A percentile compares a stretch with the other conserved stretches of the same genome.
Evolutionary conservation across 2,329 filamentous ascomycete species (phyloP).

Genomic region (Lasiodiplodia citricola): DNA sequence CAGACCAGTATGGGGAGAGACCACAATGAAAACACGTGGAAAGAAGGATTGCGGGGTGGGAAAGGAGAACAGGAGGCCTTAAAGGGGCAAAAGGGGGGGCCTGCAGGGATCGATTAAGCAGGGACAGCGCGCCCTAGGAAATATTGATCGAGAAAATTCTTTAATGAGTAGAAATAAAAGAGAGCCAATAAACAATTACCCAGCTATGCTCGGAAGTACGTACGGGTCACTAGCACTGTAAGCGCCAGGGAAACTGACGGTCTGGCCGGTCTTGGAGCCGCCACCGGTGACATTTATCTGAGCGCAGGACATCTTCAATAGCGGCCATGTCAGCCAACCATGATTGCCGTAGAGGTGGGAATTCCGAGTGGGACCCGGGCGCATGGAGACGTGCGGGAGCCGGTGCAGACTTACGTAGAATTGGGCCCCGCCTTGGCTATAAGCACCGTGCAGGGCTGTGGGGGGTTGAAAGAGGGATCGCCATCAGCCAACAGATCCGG

Average conservation of each 20-base stretch:
- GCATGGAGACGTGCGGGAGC: background rate
- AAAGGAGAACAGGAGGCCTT: background rate
- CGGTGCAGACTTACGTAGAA: constrained; percentile 21
- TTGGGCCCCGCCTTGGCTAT: constrained; percentile 20
- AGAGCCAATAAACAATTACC: background rate
- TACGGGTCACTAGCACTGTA: constrained; percentile 24
- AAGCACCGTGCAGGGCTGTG: constrained; percentile 30
- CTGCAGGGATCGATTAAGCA: background rate
- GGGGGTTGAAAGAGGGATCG: constrained; percentile 7
- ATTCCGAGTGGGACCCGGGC: background rate
- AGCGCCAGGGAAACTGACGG: constrained; percentile 20
- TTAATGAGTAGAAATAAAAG: background rate
- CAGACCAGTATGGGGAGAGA: background rate
- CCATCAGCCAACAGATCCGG: constrained; percentile 14
- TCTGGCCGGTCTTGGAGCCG: constrained; percentile 26
- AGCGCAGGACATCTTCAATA: constrained; percentile 18
- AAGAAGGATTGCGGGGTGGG: background rate
- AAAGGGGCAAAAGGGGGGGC: constrained; percentile 12
- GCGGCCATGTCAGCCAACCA: background rate
- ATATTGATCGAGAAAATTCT: constrained; percentile 8
- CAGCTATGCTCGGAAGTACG: background rate
- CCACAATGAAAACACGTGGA: background rate
- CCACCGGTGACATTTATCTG: constrained; percentile 23
- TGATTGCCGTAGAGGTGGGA: background rate
- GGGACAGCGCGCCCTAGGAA: constrained; percentile 1